A percentile compares a stretch with the other conserved stretches of the same genome.
Conservation (phyloP, 805 yeast genomes). For the Torulaspora quercuum region DNA sequence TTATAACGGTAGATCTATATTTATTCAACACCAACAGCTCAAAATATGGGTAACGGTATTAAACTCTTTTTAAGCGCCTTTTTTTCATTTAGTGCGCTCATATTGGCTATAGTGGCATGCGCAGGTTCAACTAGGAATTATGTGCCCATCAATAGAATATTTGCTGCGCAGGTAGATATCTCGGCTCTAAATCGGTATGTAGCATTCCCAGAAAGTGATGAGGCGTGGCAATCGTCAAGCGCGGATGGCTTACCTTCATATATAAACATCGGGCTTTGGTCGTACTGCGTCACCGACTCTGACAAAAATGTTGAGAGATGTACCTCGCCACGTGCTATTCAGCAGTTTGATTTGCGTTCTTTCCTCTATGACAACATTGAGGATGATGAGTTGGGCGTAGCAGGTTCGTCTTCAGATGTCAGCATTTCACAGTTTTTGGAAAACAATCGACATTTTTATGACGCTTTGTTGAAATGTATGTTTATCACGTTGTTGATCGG, state of each 20-base stretch:
- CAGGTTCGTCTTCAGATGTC: conserved; percentile 34
- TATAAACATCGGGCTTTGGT: conserved; percentile 58
- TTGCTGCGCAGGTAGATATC: conserved; percentile 48
- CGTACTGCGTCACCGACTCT: conserved; percentile 52
- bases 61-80: conserved; percentile 29
- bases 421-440: conserved; percentile 54
- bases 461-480: conserved; percentile 52
- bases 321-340: conserved; percentile 32
- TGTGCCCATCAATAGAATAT: conserved; percentile 44
- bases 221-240: no score
- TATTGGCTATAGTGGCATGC: conserved; percentile 48
- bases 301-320: conserved; percentile 23
- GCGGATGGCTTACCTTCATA: conserved; percentile 45
- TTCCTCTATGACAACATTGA: conserved; percentile 29
- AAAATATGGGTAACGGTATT: conserved; percentile 25
- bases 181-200: conserved; percentile 34
- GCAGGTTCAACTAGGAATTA: conserved; percentile 49
- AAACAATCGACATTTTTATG: conserved; percentile 44
- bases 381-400: conserved; percentile 23
- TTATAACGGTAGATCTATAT: neutral
- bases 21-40: neutral
- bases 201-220: no score
- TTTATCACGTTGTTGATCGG: conserved; percentile 53
- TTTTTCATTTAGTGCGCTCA: conserved; percentile 43
- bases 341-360: conserved; percentile 27